Evolutionary conservation across 768 basidiomycete species (phyloP).

Genomic region (Lentinus brumalis): DNA sequence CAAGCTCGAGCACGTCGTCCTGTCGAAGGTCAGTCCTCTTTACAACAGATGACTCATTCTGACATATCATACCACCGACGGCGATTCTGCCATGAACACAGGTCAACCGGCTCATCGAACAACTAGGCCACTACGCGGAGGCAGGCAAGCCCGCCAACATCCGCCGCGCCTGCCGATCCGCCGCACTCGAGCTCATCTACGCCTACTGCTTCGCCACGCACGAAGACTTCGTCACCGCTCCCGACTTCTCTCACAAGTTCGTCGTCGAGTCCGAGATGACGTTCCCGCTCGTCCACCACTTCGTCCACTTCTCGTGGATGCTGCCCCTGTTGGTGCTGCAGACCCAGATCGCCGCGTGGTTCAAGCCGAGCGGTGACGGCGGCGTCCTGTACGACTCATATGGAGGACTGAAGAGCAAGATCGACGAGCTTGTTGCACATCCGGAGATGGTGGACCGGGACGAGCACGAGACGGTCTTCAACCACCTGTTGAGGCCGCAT

Average conservation of each 20-base stretch:
- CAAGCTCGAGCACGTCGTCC: conserved; percentile 9
- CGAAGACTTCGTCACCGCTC: not conserved
- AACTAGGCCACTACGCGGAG: not conserved
- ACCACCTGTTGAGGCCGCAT: not conserved
- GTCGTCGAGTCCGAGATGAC: not conserved
- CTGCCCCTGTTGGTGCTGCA: not conserved
- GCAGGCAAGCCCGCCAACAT: not conserved
- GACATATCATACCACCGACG: no score
- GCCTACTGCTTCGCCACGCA: not conserved
- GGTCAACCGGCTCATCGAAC: not conserved
- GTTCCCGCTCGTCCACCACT: not conserved
- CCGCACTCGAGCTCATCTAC: not conserved
- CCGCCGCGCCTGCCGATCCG: not conserved
- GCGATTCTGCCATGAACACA: not conserved
- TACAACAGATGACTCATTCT: not conserved
- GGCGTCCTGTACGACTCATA: not conserved
- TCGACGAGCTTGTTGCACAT: not conserved
- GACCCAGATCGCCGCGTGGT: not conserved
- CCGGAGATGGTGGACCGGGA: not conserved
- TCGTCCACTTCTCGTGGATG: not conserved
- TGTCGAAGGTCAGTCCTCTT: conserved; percentile 14
- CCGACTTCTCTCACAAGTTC: not conserved
- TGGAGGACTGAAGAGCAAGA: not conserved
- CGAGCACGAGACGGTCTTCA: not conserved
- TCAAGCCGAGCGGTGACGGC: not conserved